Evolutionary conservation across 1,284 basidiomycete species (phyloP).

Genomic region (Farysia itapuensis): DNA sequence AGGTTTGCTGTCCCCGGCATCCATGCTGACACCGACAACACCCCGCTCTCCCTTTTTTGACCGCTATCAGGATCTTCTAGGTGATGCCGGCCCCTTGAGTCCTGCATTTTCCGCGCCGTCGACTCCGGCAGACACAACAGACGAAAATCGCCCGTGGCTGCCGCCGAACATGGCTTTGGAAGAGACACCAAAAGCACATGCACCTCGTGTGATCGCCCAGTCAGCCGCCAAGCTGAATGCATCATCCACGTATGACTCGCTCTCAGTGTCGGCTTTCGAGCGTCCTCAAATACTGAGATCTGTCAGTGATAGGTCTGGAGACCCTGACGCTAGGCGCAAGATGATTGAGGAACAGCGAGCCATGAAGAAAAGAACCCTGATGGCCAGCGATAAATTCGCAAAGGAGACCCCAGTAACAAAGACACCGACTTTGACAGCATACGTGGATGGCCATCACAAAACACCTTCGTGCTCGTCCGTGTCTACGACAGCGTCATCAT

Average conservation of each 20-base stretch:
- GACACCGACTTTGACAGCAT: no score
- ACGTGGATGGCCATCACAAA: conserved; percentile 9
- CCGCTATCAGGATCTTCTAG: conserved; percentile 19
- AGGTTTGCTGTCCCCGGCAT: conserved; percentile 7
- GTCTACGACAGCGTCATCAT: conserved; percentile 10
- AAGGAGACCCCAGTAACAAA: neutral
- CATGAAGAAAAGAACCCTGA: conserved; percentile 26
- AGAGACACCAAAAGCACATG: conserved; percentile 25
- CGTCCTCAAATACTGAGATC: conserved; percentile 12
- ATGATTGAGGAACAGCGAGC: conserved; percentile 42
- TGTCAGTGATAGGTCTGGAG: conserved; percentile 8
- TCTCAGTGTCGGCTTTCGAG: neutral
- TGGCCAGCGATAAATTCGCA: no score
- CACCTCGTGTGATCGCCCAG: conserved; percentile 11
- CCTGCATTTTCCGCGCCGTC: conserved; percentile 9
- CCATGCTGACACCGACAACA: conserved; percentile 8
- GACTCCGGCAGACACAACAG: neutral
- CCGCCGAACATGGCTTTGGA: conserved; percentile 2
- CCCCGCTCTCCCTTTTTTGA: conserved; percentile 41
- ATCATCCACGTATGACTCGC: neutral
- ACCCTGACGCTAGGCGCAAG: conserved; percentile 22
- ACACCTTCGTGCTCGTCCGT: conserved; percentile 26
- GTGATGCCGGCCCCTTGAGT: conserved; percentile 13
- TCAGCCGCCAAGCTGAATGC: conserved; percentile 7
- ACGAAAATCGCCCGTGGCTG: neutral